Conservation (phyloP, 768 basidiomycete species). For the Lentinus brumalis region DNA sequence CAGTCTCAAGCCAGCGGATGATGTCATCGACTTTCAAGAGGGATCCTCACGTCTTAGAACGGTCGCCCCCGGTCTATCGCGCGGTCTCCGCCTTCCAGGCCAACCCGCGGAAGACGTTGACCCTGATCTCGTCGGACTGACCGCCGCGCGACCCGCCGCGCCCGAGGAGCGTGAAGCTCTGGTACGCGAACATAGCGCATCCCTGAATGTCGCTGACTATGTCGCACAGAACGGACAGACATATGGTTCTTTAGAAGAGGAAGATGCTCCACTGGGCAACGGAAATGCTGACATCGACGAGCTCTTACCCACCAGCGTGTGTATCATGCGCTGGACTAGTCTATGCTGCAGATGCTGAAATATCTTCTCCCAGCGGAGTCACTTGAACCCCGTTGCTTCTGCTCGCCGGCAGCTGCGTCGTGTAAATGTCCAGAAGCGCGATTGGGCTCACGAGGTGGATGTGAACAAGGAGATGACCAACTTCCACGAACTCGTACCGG, state of each 20-base stretch:
- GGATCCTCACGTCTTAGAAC: constrained; percentile 51
- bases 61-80: constrained; percentile 79
- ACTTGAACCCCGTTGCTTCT: constrained; percentile 56
- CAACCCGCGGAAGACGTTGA: constrained; percentile 53
- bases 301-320: constrained; percentile 51
- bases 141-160: not conserved
- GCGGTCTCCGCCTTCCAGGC: constrained; percentile 74
- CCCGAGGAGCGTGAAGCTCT: not conserved
- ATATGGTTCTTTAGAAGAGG: not conserved
- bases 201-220: not conserved
- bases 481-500: constrained; percentile 90
- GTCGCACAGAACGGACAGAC: not conserved
- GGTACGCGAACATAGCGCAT: not conserved
- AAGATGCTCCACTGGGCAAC: not conserved
- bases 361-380: constrained; percentile 45
- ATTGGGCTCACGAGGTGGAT: constrained; percentile 98
- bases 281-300: constrained; percentile 66
- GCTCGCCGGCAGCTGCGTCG: constrained; percentile 44
- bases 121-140: constrained; percentile 35
- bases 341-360: not conserved
- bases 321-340: not conserved
- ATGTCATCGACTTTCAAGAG: constrained; percentile 42
- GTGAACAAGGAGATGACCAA: constrained; percentile 88
- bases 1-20: constrained; percentile 30
- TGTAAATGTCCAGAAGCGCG: constrained; percentile 69